These are phyloP conservation scores for Calonectria leucothoes DNA, from an alignment of 2,329 filamentous ascomycete species.

Conservation along the genomic window DNA sequence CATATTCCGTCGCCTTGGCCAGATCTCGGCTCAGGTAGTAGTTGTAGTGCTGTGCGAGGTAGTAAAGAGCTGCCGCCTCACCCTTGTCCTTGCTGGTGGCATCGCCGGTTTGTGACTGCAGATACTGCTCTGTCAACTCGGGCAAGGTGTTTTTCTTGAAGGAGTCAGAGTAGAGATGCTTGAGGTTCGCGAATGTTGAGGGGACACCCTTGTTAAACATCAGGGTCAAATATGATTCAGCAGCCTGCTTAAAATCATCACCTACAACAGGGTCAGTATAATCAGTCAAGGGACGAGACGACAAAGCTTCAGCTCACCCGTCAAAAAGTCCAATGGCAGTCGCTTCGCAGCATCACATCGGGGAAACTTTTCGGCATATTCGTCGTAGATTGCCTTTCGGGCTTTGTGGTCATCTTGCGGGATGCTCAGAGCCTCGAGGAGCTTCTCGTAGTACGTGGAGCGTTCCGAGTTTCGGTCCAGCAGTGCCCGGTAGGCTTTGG, in stretches of 20 bases:
- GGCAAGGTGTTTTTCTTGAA: conserved; percentile 83
- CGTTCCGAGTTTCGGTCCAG: conserved; percentile 91
- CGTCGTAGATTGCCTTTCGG: conserved; percentile 77
- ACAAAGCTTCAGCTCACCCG: conserved; percentile 60
- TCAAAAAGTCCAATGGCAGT: conserved; percentile 89
- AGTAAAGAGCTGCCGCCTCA: conserved; percentile 86
- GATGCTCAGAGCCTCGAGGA: conserved; percentile 77
- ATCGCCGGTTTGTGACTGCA: conserved; percentile 67
- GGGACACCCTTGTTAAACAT: conserved; percentile 95
- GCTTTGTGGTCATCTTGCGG: conserved; percentile 67
- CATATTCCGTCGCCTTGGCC: conserved; percentile 81
- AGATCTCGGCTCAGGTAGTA: conserved; percentile 90
- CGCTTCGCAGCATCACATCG: conserved; percentile 87
- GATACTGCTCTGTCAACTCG: conserved; percentile 82
- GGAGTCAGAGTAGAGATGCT: conserved; percentile 85
- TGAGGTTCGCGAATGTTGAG: conserved; percentile 96
- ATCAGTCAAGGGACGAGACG: neutral
- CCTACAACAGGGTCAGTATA: conserved; percentile 58
- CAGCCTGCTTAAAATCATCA: conserved; percentile 82
- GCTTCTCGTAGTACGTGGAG: conserved; percentile 83
- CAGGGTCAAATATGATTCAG: conserved; percentile 80
- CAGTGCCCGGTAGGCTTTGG: conserved; percentile 82
- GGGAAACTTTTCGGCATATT: conserved; percentile 83
- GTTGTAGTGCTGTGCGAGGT: conserved; percentile 97
- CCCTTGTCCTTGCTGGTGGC: conserved; percentile 66